Base-by-base conservation (phyloP, 208 protist species). In the Crithidia expoeki region DNA sequence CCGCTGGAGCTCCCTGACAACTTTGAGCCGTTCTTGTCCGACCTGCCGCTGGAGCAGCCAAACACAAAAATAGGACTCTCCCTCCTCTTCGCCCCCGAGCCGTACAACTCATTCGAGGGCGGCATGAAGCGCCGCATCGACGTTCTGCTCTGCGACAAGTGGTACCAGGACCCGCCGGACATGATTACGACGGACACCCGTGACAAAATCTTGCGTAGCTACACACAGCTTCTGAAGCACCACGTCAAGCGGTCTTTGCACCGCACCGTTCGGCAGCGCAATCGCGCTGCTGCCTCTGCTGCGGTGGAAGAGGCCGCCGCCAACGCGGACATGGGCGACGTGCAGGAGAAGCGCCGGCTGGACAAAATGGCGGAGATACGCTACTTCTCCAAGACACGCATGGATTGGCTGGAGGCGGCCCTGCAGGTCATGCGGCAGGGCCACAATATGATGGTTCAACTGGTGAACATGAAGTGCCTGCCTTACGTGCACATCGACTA, bases 401-500 rank as follows among this genome's bases (percentile, higher is more conserved):
- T 99, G 69, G 99, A 99, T 76, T 99, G 99, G 99, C 93, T 99
- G 16, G 99, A 99, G 81, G 99, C 99, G 14, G 99, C 97, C 64
- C 81, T 99, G 60, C 99, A 99, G 94, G 82, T 99, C 30, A 98
- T 98, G 83, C 77, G 98, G 17, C 99, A 99, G 91, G 99, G 99
- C 52, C 99, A 99, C 89, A 99, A 99, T 88, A 99, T 99, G 98
- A 94, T 99, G 17, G 99, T 99, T 52, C 98, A 99, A 61, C 92
- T 99, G 21, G 99, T 99, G 83, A 99, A 99, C 81, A 91, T 99
- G 73, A 99, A 99, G 91, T 99, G 99, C 72, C 79, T 99, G 33
- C 99, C 99, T 64, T 99, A 99, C 83, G 90, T 99, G 21, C 99
- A 99, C 85, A 95, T 99, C 46, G 99, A 99, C 86, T 99, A 99